Base-by-base conservation (phyloP, 345 rosid genomes). In the Populus nigra region DNA sequence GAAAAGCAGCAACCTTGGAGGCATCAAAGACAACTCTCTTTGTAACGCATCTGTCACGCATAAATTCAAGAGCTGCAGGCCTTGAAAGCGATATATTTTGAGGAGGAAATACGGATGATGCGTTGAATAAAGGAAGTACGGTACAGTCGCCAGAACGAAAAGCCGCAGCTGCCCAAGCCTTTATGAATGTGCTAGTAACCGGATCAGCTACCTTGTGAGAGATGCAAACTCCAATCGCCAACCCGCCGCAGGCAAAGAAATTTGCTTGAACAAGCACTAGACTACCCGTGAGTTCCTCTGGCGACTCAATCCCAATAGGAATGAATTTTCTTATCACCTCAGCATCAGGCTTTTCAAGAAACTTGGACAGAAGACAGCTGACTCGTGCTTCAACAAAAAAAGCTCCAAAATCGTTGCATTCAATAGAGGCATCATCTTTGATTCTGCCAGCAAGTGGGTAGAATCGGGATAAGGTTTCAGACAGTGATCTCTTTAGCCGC, bases 391-490 rank as follows among this genome's bases (percentile, higher is more conserved):
- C 86, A 25, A 85, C 68, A 18, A 75, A 88, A 65, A 80, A 68
- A 22, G 77, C 88, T 15, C 90, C 88, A 41, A 72, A 75, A 41
- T 88, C 88, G 62, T 76, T 78, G 75, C 88, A 87, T 22, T 85
- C 67, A 15, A 87, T 50, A 0, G 69, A 59, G 17, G 45, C 13
- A 74, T 82, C 80, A 0, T 76, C 82, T 55, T 38, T 45, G 16
- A 80, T 25, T 23, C 73, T 55, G 6, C 85, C 85, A 1, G 79
- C 83, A 5, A 82, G 71, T 7, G 90, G 93, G 78, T 87, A 88
- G 43, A 85, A 88, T 57, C 53, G 77, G 66, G 84, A 68, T 65
- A 88, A 76, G 25, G 82, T 77, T 69, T 80, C 62, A 0, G 93
- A 86, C 33, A 89, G 74, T 7, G 93, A 88, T 80, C 27, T 59